Evolutionary conservation across 352 stramenopile species (phyloP).

Genomic region (Phytophthora parvispora): DNA sequence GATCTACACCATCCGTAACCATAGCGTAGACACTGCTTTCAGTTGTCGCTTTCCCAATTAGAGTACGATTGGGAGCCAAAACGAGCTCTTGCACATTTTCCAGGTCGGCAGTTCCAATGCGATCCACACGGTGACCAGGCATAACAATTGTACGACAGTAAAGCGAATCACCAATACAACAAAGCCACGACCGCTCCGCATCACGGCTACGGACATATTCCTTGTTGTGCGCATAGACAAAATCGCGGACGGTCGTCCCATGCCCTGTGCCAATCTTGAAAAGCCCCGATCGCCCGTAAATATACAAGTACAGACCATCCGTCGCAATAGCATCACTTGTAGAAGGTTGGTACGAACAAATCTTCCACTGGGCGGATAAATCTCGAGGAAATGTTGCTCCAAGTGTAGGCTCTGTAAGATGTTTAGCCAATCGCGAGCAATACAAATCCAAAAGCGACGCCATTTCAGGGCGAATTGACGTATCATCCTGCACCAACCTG

Average conservation of each 20-base stretch:
- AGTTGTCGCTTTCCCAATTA: conserved; percentile 43
- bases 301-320: conserved; percentile 75
- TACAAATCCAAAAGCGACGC: conserved; percentile 39
- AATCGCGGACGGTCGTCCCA: conserved; percentile 71
- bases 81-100: conserved; percentile 63
- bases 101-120: conserved; percentile 57
- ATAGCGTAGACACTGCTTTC: conserved; percentile 81
- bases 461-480: conserved; percentile 24
- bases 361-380: conserved; percentile 73
- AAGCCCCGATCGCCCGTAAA: conserved; percentile 69
- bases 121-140: conserved; percentile 70
- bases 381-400: conserved; percentile 66
- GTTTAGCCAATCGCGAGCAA: conserved; percentile 36
- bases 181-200: conserved; percentile 83
- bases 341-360: conserved; percentile 68
- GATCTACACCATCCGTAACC: conserved; percentile 64
- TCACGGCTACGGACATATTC: conserved; percentile 65
- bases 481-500: conserved; percentile 1
- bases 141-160: conserved; percentile 86
- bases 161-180: conserved; percentile 63
- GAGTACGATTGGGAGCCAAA: conserved; percentile 51
- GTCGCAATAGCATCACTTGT: conserved; percentile 80
- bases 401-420: conserved; percentile 30
- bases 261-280: conserved; percentile 81
- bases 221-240: conserved; percentile 76